Evolutionary conservation across 352 stramenopile genomes (phyloP).

Genomic region (Halophytophthora batemanensis): DNA sequence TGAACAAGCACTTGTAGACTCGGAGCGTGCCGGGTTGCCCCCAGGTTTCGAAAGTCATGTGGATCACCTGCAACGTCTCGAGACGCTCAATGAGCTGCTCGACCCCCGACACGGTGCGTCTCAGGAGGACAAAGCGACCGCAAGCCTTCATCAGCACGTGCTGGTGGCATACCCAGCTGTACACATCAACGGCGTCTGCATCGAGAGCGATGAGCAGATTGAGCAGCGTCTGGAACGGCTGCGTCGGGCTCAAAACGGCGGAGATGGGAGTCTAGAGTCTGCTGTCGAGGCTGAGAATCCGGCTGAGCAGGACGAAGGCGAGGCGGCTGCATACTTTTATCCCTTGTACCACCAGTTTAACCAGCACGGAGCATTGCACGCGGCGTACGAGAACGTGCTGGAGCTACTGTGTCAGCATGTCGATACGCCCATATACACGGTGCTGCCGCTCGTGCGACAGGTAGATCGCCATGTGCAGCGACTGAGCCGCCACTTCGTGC

Average conservation of each 20-base stretch:
- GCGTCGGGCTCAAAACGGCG: conserved; percentile 11
- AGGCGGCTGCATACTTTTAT: conserved; percentile 51
- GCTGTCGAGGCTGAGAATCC: not conserved
- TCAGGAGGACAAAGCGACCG: conserved; percentile 6
- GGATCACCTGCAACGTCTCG: conserved; percentile 30
- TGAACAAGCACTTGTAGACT: conserved; percentile 37
- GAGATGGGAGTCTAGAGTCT: not conserved
- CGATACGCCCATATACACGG: conserved; percentile 39
- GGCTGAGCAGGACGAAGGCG: conserved; percentile 1
- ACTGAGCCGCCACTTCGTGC: conserved; percentile 28
- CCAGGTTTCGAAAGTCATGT: conserved; percentile 42
- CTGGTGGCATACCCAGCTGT: conserved; percentile 49
- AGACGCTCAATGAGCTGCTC: conserved; percentile 10
- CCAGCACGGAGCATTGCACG: conserved; percentile 31
- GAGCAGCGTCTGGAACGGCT: conserved; percentile 40
- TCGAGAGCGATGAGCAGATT: conserved; percentile 50
- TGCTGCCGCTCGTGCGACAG: conserved; percentile 26
- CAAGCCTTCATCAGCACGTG: conserved; percentile 21
- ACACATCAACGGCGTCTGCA: conserved; percentile 49
- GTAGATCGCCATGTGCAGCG: conserved; percentile 34
- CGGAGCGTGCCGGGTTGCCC: conserved; percentile 35
- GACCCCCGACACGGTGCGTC: conserved; percentile 11
- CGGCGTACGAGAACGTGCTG: conserved; percentile 58
- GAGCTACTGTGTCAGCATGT: conserved; percentile 65
- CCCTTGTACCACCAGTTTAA: conserved; percentile 24